phyloP scores from a whole-genome alignment of 169 alveolate species.

The Eimeria sp. region DNA sequence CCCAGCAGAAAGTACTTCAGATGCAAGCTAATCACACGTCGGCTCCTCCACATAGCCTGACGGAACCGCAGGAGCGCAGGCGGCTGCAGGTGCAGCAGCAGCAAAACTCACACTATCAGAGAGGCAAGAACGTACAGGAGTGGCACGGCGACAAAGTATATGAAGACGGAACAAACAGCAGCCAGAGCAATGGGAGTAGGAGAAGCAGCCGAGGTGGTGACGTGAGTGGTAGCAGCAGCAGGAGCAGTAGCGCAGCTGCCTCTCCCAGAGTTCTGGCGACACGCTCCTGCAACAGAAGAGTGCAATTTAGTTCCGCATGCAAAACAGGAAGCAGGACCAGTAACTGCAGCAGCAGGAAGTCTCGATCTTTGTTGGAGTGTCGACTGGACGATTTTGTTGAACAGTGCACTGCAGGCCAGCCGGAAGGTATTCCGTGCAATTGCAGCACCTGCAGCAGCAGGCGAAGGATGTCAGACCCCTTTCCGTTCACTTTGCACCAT shows the following conservation, averaged over 20 bases:
- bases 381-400: conserved; percentile 30
- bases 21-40: conserved; percentile 4
- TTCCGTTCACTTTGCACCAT: neutral
- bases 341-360: neutral
- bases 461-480: neutral
- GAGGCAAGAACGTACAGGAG: neutral
- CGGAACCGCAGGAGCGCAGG: neutral
- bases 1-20: conserved; percentile 1
- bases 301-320: neutral
- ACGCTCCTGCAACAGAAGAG: neutral
- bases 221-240: neutral
- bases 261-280: neutral
- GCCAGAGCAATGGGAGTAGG: neutral
- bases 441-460: conserved; percentile 23
- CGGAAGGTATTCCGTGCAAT: neutral
- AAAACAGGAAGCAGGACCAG: neutral
- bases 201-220: neutral
- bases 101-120: neutral
- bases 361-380: conserved; percentile 26
- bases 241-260: neutral
- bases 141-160: neutral
- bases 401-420: conserved; percentile 10
- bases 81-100: conserved; percentile 14
- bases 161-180: neutral
- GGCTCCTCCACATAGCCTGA: neutral